phyloP scores from a whole-genome alignment of 176 grass and related monocot genomes.

The Puya raimondii region DNA sequence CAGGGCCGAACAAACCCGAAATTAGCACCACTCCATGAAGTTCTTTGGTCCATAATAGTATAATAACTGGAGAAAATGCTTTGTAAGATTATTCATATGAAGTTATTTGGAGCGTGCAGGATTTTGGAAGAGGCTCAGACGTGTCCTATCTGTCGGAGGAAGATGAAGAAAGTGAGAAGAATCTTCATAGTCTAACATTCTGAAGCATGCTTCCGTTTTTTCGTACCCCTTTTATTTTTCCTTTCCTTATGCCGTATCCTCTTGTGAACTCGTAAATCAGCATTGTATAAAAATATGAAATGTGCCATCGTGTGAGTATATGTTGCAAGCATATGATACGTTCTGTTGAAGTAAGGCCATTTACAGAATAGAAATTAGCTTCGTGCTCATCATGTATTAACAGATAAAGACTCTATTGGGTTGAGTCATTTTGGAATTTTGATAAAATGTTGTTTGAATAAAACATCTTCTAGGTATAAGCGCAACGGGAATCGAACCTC shows the following conservation, averaged over 20 bases:
- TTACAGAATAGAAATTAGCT: neutral
- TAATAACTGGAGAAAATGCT: no score
- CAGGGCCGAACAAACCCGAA: no score
- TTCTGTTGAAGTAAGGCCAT: neutral
- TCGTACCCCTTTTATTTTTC: neutral
- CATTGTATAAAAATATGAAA: neutral
- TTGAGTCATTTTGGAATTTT: no score
- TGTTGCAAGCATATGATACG: neutral
- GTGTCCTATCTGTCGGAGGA: slow-evolving; percentile 63
- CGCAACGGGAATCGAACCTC: no score
- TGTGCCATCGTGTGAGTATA: neutral
- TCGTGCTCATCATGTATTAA: no score
- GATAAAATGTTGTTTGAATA: no score
- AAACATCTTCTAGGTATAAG: no score
- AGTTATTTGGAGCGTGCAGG: slow-evolving; percentile 28
- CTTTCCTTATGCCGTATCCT: neutral
- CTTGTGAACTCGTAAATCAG: neutral
- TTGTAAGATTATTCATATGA: neutral
- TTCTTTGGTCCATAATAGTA: no score
- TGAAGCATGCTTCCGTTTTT: neutral
- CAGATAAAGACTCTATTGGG: no score
- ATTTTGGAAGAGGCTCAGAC: slow-evolving; percentile 39
- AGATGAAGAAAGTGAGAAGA: slow-evolving; percentile 68
- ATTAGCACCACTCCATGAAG: no score
- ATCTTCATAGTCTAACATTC: slow-evolving; percentile 47